Base-by-base conservation (phyloP, 257 asterid species). In the Capsicum chinense region DNA sequence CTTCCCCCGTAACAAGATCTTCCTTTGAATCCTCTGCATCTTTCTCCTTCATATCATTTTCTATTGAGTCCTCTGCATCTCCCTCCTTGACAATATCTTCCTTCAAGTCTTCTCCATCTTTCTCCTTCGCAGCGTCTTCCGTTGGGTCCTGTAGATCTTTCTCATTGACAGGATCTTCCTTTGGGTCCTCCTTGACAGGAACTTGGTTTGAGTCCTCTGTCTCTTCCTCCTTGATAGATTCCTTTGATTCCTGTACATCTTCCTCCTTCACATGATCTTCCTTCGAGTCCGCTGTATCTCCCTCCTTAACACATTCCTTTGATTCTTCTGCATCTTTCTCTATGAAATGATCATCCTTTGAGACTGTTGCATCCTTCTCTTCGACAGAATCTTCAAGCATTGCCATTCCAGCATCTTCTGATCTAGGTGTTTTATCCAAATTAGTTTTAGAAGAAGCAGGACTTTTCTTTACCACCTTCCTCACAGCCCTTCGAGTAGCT, bases 401-500 rank as follows among this genome's bases (percentile, higher is more conserved):
- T 80, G 58, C 52, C 56, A 10, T 80, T 60, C 50, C 86, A 59
- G 71, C 82, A 67, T 52, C 87, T 78, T 12, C 89, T 66, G 89
- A 59, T 83, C 52, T 83, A 35, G 73, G 83, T 79, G 80, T 62
- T 83, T 76, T 81, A 56, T 79, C 83, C 50, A 79, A 56, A 82
- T 83, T 85, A 79, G 86, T 81, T 85, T 82, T 84, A 82, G 86
- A 84, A 19, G 89, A 79, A 67, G 56, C 86, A 9, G 84, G 85
- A 58, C 70, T 63, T 83, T 82, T 92, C 74, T 70, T 88, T n/a
- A 89, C 83, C 82, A 86, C 88, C 81, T 82, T 89, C 88, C 86
- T 89, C 39, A 88, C 90, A n/a, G 87, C 89, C 89, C 68, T 92
- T 85, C 83, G 86, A 58, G 87, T 84, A 58, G 78, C 83, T 88